Conservation (phyloP, 2,329 filamentous ascomycete genomes). For the Stenocarpella maydis region DNA sequence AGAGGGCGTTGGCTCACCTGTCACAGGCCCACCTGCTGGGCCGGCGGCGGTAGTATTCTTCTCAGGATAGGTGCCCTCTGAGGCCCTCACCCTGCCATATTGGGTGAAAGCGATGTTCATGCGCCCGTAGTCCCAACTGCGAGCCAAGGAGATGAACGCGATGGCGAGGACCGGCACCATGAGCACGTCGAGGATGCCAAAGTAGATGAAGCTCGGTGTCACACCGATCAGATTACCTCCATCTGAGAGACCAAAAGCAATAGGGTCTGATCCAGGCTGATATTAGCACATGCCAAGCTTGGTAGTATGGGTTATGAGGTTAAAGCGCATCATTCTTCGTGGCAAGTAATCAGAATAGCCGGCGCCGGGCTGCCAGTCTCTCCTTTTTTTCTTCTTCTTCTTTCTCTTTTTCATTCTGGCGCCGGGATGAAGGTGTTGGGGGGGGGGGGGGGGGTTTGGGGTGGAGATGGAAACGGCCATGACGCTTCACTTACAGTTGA, state of each 20-base stretch:
- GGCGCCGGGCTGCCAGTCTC: no score
- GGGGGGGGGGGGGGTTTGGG: no score
- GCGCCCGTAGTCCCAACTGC: slow-evolving; percentile 59
- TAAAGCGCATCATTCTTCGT: neutral
- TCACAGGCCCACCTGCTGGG: slow-evolving; percentile 37
- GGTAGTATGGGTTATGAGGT: no score
- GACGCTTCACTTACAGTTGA: slow-evolving; percentile 47
- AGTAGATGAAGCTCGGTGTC: slow-evolving; percentile 58
- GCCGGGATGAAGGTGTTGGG: no score
- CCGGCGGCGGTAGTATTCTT: slow-evolving; percentile 46
- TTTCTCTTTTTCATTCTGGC: no score
- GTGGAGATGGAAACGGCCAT: no score
- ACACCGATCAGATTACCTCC: slow-evolving; percentile 60
- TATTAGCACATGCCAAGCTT: neutral
- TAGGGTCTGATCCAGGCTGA: slow-evolving; percentile 47
- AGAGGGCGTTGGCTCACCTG: slow-evolving; percentile 25
- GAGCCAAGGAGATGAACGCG: slow-evolving; percentile 53
- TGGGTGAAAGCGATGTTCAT: slow-evolving; percentile 64
- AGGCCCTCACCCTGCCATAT: slow-evolving; percentile 58
- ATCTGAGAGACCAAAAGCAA: slow-evolving; percentile 61
- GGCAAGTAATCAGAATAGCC: no score
- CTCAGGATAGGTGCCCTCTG: slow-evolving; percentile 54
- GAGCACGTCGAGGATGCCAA: slow-evolving; percentile 61
- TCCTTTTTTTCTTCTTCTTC: no score
- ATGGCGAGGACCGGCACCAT: slow-evolving; percentile 54